These are phyloP conservation scores for Starmerella stellata DNA, from an alignment of 805 yeast genomes.

Conservation along the genomic window DNA sequence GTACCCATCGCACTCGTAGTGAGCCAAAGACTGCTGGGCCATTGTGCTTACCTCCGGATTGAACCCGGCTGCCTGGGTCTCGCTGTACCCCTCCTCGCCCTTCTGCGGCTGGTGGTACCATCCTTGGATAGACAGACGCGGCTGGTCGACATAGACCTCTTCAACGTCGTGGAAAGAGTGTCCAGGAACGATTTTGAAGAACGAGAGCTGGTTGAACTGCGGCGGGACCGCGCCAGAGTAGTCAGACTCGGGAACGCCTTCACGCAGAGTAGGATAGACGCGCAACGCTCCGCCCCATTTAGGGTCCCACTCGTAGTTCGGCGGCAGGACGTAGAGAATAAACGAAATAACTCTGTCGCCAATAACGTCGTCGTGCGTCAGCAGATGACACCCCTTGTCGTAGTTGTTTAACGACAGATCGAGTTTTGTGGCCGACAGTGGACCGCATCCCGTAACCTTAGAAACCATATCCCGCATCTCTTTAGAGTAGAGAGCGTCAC, in stretches of 20 bases:
- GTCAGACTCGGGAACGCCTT: conserved; percentile 81
- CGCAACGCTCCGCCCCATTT: conserved; percentile 88
- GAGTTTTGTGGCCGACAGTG: conserved; percentile 72
- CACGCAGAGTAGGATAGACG: conserved; percentile 66
- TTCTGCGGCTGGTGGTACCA: conserved; percentile 97
- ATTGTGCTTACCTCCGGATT: conserved; percentile 32
- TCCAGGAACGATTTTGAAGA: conserved; percentile 92
- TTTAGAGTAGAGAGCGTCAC: conserved; percentile 77
- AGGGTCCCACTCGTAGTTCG: conserved; percentile 73
- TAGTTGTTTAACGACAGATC: conserved; percentile 88
- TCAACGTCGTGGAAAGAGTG: conserved; percentile 94
- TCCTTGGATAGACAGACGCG: conserved; percentile 84
- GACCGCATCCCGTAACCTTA: conserved; percentile 69
- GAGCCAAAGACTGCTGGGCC: conserved; percentile 52
- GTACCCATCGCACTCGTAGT: conserved; percentile 60
- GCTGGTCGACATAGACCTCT: conserved; percentile 82
- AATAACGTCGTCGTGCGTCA: conserved; percentile 94
- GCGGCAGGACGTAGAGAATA: conserved; percentile 82
- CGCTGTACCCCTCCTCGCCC: conserved; percentile 68
- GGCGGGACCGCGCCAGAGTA: conserved; percentile 55
- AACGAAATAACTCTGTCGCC: conserved; percentile 88
- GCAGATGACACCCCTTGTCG: conserved; percentile 77
- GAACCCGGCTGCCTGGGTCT: conserved; percentile 41
- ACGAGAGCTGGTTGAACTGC: conserved; percentile 88
- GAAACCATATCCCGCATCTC: conserved; percentile 66